Conservation (phyloP, 352 stramenopile species). For the Halophytophthora batemanensis region DNA sequence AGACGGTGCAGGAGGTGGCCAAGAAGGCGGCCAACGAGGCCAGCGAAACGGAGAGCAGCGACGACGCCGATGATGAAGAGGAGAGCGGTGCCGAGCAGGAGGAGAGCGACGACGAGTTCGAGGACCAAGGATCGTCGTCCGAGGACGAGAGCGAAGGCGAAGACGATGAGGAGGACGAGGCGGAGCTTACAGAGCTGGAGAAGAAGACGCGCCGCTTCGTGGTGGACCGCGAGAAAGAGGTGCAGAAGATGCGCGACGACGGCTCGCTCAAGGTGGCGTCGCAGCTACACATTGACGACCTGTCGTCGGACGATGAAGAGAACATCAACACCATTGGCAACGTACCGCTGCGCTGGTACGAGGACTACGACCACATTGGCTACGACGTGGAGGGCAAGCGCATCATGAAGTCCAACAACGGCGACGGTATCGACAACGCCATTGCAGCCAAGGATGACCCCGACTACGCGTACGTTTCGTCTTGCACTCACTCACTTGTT, state of each 20-base stretch:
- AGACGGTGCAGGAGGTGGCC: slow-evolving; percentile 6
- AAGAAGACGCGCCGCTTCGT: slow-evolving; percentile 74
- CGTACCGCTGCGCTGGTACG: slow-evolving; percentile 99
- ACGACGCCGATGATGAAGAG: slow-evolving; percentile 57
- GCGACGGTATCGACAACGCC: slow-evolving; percentile 88
- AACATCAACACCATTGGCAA: slow-evolving; percentile 96
- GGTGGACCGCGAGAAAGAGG: slow-evolving; percentile 68
- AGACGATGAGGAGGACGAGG: slow-evolving; percentile 62
- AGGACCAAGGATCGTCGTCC: slow-evolving; percentile 84
- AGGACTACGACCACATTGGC: slow-evolving; percentile 99
- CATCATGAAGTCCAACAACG: slow-evolving; percentile 91
- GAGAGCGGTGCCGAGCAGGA: slow-evolving; percentile 37
- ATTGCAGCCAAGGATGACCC: slow-evolving; percentile 88
- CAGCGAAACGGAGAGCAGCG: slow-evolving; percentile 58
- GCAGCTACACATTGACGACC: slow-evolving; percentile 96
- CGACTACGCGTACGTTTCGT: slow-evolving; percentile 86
- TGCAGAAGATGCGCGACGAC: slow-evolving; percentile 84
- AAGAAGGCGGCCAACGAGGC: slow-evolving; percentile 25
- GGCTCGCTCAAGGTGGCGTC: slow-evolving; percentile 78
- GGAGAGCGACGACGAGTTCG: slow-evolving; percentile 67
- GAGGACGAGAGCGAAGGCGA: slow-evolving; percentile 64
- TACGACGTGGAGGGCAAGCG: slow-evolving; percentile 97
- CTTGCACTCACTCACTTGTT: not conserved
- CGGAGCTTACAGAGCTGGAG: slow-evolving; percentile 74
- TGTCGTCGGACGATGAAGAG: slow-evolving; percentile 98